phyloP scores from a whole-genome alignment of 164 flowering plant species.

The Warburgia ugandensis region DNA sequence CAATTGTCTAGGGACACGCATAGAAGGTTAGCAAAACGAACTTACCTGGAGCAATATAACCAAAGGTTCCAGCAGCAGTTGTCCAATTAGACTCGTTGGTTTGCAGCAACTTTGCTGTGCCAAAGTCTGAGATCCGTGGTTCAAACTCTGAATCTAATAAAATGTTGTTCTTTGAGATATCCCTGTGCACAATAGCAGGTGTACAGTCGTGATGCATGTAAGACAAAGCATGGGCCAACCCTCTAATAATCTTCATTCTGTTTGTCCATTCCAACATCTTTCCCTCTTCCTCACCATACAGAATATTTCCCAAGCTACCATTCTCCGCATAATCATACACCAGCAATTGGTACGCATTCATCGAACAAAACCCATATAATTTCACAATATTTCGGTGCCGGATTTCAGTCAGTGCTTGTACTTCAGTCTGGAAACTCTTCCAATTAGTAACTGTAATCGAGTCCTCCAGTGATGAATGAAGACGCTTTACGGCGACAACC shows the following conservation, averaged over 20 bases:
- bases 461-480: conserved; percentile 7
- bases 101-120: conserved; percentile 17
- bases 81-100: conserved; percentile 3
- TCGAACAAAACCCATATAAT: conserved; percentile 22
- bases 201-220: conserved; percentile 13
- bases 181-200: conserved; percentile 11
- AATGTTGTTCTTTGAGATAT: conserved; percentile 16
- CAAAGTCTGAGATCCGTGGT: conserved; percentile 21
- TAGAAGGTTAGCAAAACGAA: too few species aligned
- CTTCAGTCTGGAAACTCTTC: conserved; percentile 18
- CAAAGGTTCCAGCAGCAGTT: conserved; percentile 6
- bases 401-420: conserved; percentile 14
- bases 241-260: conserved; percentile 18
- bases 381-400: conserved; percentile 33
- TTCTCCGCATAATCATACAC: conserved; percentile 29
- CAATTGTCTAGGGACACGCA: too few species aligned
- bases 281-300: conserved; percentile 8
- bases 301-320: conserved; percentile 16
- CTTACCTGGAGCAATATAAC: conserved; percentile 15
- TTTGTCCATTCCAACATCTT: conserved; percentile 16
- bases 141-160: conserved; percentile 15
- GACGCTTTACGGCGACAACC: conserved; percentile 17
- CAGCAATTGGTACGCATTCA: conserved; percentile 15
- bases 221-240: conserved; percentile 21
- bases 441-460: neutral